Percentiles rank a stretch among this genome's conserved stretches.
phyloP scores from a whole-genome alignment of 306 rosid genomes.

The Gillenia trifoliata region DNA sequence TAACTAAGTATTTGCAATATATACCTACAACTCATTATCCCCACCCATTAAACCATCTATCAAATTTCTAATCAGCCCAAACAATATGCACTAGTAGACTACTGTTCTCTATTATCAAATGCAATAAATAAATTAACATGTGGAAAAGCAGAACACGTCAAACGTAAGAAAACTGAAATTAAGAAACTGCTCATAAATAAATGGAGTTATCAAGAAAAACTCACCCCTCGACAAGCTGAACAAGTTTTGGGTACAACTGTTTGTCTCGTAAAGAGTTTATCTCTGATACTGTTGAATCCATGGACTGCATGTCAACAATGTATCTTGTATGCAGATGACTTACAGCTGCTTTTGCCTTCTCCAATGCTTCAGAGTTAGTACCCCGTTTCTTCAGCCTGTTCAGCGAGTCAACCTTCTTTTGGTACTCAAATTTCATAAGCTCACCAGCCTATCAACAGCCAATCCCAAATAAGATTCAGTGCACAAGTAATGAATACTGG shows the following conservation, averaged over 20 bases:
- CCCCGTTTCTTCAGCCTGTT: conserved; percentile 70
- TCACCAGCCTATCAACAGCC: conserved; percentile 77
- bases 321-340: conserved; percentile 96
- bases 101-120: not conserved
- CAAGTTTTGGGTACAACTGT: conserved; percentile 78
- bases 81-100: not conserved
- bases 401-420: conserved; percentile 68
- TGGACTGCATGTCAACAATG: conserved; percentile 96
- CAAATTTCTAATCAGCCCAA: not conserved
- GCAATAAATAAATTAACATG: not conserved
- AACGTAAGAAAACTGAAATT: not conserved
- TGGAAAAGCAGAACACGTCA: not conserved
- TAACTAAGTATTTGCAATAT: not conserved
- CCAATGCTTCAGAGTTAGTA: conserved; percentile 62
- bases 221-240: conserved; percentile 84
- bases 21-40: not conserved
- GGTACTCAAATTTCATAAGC: conserved; percentile 84
- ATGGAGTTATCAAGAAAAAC: conserved; percentile 15
- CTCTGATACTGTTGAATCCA: conserved; percentile 97
- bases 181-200: not conserved
- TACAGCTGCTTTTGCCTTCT: conserved; percentile 87
- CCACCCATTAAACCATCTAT: not conserved
- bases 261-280: conserved; percentile 82
- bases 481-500: not conserved
- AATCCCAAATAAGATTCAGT: conserved; percentile 15